Evolutionary conservation across 2,329 filamentous ascomycete genomes (phyloP).

Genomic region (Helminthosporium solani): DNA sequence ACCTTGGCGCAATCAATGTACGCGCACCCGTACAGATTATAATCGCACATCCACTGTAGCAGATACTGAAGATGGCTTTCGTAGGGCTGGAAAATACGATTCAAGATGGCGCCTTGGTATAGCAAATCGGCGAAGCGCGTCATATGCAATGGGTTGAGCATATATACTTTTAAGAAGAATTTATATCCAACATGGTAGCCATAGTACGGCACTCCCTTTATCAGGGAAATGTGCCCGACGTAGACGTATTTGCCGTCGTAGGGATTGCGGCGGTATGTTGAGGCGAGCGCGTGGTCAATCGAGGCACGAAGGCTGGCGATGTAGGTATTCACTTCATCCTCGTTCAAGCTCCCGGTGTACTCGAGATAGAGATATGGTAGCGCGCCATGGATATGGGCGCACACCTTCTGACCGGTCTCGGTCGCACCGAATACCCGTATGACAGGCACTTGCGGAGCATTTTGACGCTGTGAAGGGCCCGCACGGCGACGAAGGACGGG

Average conservation of each 20-base stretch:
- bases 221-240: constrained; percentile 85
- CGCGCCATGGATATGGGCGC: constrained; percentile 91
- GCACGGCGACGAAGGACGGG: constrained; percentile 70
- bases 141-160: constrained; percentile 84
- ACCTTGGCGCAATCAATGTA: constrained; percentile 74
- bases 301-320: constrained; percentile 78
- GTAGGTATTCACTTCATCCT: constrained; percentile 72
- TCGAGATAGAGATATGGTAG: constrained; percentile 95
- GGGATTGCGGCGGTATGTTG: constrained; percentile 77
- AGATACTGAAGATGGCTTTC: constrained; percentile 92
- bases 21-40: constrained; percentile 92
- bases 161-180: constrained; percentile 91
- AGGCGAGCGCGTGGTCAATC: constrained; percentile 84
- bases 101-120: constrained; percentile 84
- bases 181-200: constrained; percentile 91
- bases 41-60: constrained; percentile 97
- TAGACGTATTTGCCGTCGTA: constrained; percentile 69
- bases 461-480: constrained; percentile 56
- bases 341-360: constrained; percentile 69
- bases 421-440: constrained; percentile 90
- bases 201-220: constrained; percentile 94
- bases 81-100: constrained; percentile 81
- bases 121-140: constrained; percentile 84
- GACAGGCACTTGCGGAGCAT: constrained; percentile 75
- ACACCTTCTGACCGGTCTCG: constrained; percentile 92